A percentile compares a stretch with the other conserved stretches of the same genome.
Conservation (phyloP, 2,329 filamentous ascomycete genomes). For the Didymellaceae sp. region DNA sequence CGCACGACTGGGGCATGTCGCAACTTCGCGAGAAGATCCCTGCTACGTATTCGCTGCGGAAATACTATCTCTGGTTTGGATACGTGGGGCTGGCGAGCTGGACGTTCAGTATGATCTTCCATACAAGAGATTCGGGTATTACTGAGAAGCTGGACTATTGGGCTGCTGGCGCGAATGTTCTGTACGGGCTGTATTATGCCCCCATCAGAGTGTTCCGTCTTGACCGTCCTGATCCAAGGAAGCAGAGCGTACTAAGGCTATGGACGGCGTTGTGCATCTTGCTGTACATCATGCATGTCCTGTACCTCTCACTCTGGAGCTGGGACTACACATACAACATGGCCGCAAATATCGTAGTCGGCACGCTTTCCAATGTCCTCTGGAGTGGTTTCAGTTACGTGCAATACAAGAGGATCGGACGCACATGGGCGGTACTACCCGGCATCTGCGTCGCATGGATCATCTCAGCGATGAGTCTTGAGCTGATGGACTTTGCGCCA, state of each 20-base stretch:
- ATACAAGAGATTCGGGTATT: conserved; percentile 81
- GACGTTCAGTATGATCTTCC: conserved; percentile 89
- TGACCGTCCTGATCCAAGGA: conserved; percentile 63
- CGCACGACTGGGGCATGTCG: conserved; percentile 78
- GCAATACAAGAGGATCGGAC: conserved; percentile 73
- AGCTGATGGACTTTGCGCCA: conserved; percentile 92
- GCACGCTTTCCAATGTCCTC: conserved; percentile 78
- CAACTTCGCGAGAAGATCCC: conserved; percentile 76
- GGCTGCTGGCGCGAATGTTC: conserved; percentile 83
- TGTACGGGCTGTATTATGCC: conserved; percentile 90
- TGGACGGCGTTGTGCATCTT: conserved; percentile 78
- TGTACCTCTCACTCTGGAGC: conserved; percentile 80
- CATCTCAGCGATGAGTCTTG: conserved; percentile 90
- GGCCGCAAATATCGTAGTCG: conserved; percentile 86
- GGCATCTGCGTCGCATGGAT: conserved; percentile 92
- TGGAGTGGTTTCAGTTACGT: conserved; percentile 85
- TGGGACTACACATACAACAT: conserved; percentile 99
- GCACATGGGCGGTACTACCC: conserved; percentile 86
- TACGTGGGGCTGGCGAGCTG: conserved; percentile 83
- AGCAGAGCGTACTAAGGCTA: conserved; percentile 65
- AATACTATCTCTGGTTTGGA: conserved; percentile 81
- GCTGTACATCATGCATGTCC: conserved; percentile 78
- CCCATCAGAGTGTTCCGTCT: conserved; percentile 83
- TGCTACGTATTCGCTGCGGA: conserved; percentile 73
- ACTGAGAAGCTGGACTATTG: conserved; percentile 98